phyloP scores from a whole-genome alignment of 352 stramenopile genomes.

The Globisporangium cylindrosporum region DNA sequence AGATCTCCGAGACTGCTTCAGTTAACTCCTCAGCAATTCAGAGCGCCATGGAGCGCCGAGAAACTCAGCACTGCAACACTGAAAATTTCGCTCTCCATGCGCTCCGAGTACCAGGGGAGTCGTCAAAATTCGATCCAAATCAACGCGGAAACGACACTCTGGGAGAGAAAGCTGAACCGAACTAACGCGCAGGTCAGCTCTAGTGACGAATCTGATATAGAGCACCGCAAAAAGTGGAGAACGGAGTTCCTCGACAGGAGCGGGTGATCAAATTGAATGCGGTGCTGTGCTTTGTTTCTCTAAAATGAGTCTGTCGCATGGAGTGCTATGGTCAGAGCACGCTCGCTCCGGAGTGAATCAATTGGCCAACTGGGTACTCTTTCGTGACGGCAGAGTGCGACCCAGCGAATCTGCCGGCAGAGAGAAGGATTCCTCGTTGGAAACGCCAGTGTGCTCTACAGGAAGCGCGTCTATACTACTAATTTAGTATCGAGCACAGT shows the following conservation, averaged over 20 bases:
- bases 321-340: too few relatives aligned
- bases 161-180: not conserved
- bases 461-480: too few relatives aligned
- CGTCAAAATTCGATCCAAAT: not conserved
- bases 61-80: not conserved
- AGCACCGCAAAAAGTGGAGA: not conserved
- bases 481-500: too few relatives aligned
- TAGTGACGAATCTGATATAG: not conserved
- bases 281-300: too few relatives aligned
- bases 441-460: too few relatives aligned
- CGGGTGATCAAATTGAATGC: too few relatives aligned
- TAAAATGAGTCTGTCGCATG: too few relatives aligned
- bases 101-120: not conserved
- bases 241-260: not conserved
- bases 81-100: not conserved
- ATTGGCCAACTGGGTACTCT: not conserved
- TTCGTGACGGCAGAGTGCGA: not conserved
- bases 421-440: not conserved
- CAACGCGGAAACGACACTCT: not conserved
- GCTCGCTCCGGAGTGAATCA: too few relatives aligned
- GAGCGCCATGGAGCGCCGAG: not conserved
- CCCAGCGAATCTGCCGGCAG: not conserved
- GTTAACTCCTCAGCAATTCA: not conserved
- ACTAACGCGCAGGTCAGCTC: not conserved
- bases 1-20: too few relatives aligned